Conservation (phyloP, 73 alveolate species). For the Durusdinium trenchii region DNA sequence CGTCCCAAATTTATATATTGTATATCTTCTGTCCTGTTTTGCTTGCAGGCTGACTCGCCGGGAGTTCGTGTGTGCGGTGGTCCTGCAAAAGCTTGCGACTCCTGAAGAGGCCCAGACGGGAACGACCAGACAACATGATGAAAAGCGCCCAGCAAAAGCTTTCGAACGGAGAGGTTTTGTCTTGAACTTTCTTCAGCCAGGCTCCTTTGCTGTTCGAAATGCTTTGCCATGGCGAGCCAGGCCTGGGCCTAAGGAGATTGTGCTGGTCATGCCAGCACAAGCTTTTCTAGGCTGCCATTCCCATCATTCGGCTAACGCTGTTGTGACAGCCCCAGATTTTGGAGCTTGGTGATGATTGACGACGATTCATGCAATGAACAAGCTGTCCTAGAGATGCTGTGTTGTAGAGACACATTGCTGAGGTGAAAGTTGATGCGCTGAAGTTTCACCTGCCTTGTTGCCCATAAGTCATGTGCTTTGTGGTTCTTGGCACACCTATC, state of each 20-base stretch:
- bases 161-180: no score
- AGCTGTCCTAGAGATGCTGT: neutral
- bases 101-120: constrained; percentile 45
- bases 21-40: no score
- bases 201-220: constrained; percentile 71
- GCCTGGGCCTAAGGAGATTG: neutral
- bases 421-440: constrained; percentile 89
- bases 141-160: no score
- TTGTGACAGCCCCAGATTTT: neutral
- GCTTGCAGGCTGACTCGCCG: constrained; percentile 64
- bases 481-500: neutral
- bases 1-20: no score
- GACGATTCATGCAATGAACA: neutral
- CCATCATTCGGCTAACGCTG: constrained; percentile 79
- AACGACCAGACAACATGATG: no score
- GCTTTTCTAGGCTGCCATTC: constrained; percentile 11
- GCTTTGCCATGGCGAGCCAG: constrained; percentile 94
- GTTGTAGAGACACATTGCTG: neutral
- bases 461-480: neutral
- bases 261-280: neutral
- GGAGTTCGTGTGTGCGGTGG: constrained; percentile 64
- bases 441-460: constrained; percentile 55
- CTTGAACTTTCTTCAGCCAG: no score
- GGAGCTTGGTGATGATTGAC: neutral
- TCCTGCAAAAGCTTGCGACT: constrained; percentile 53